phyloP scores from a whole-genome alignment of 2,329 filamentous ascomycete genomes.

The Fulvia fulva region DNA sequence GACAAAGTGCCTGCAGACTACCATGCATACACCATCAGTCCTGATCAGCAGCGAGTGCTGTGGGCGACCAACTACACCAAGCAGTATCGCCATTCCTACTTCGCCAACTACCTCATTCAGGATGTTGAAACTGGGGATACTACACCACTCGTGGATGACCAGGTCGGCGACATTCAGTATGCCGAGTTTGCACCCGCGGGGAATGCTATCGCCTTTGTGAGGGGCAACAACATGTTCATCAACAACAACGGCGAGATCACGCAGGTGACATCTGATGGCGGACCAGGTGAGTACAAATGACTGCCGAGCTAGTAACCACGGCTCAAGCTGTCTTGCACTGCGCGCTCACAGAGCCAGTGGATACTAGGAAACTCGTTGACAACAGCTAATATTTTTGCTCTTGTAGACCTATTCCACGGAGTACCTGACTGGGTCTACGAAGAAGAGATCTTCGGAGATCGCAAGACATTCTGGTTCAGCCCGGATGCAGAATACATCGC shows the following conservation, averaged over 20 bases:
- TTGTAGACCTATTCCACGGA: slow-evolving; percentile 54
- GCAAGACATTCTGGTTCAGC: slow-evolving; percentile 54
- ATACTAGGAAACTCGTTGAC: too few relatives aligned
- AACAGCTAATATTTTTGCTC: too few relatives aligned
- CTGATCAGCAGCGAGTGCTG: slow-evolving; percentile 56
- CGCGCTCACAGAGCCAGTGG: too few relatives aligned
- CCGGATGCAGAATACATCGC: slow-evolving; percentile 54
- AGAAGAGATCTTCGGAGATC: slow-evolving; percentile 54
- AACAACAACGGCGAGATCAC: slow-evolving; percentile 51
- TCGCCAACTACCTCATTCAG: slow-evolving; percentile 62
- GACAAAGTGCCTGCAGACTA: slow-evolving; percentile 55
- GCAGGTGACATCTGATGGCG: slow-evolving; percentile 58
- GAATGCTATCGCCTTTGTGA: slow-evolving; percentile 62
- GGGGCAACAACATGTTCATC: slow-evolving; percentile 62
- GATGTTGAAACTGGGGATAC: slow-evolving; percentile 56
- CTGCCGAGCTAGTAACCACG: too few relatives aligned
- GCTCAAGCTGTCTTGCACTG: too few relatives aligned
- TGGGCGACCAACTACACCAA: slow-evolving; percentile 64
- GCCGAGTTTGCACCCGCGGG: slow-evolving; percentile 58
- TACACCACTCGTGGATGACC: slow-evolving; percentile 55
- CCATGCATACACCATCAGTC: slow-evolving; percentile 58
- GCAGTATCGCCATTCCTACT: slow-evolving; percentile 65
- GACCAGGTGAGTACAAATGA: slow-evolving; percentile 37
- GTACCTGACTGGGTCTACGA: slow-evolving; percentile 64
- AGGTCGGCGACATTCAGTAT: slow-evolving; percentile 63